A percentile compares a stretch with the other conserved stretches of the same genome.
Evolutionary conservation across 768 basidiomycete genomes (phyloP).

Genomic region (Candolleomyces aberdarensis): DNA sequence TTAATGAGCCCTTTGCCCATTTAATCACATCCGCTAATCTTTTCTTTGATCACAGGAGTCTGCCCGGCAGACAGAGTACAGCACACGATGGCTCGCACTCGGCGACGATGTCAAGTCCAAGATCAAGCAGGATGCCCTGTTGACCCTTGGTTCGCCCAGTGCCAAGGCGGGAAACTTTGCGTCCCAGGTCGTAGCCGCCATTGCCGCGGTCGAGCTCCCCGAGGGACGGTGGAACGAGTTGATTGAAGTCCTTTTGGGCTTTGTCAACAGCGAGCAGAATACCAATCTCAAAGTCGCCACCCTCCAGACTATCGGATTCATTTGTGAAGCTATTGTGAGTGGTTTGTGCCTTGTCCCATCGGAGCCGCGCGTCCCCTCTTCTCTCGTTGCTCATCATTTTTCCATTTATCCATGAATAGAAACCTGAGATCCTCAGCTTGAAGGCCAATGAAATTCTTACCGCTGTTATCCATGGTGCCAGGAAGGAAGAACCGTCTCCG

Average conservation of each 20-base stretch:
- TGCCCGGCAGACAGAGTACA: conserved; percentile 70
- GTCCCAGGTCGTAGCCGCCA: conserved; percentile 91
- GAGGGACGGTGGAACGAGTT: conserved; percentile 86
- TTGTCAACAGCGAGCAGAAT: conserved; percentile 75
- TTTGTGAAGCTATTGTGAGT: conserved; percentile 95
- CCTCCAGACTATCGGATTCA: conserved; percentile 92
- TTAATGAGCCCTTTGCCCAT: conserved; percentile 13
- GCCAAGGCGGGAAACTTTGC: conserved; percentile 81
- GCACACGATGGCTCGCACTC: conserved; percentile 81
- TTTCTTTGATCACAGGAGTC: conserved; percentile 52
- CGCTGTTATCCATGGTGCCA: conserved; percentile 95
- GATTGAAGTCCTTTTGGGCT: conserved; percentile 83
- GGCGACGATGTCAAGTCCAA: conserved; percentile 63
- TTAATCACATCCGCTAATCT: conserved; percentile 14
- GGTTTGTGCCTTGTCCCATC: conserved; percentile 4
- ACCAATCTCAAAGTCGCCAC: conserved; percentile 80
- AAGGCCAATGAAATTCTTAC: conserved; percentile 97
- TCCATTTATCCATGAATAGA: conserved; percentile 45
- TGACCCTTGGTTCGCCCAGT: conserved; percentile 72
- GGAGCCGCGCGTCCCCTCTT: neutral
- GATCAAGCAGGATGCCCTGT: conserved; percentile 85
- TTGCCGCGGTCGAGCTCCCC: conserved; percentile 91
- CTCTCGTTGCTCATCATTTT: conserved; percentile 11
- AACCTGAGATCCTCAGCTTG: conserved; percentile 85
- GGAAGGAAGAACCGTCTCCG: conserved; percentile 87